Base-by-base conservation (phyloP, 2,329 filamentous ascomycete genomes). In the Penicillium griseofulvum region DNA sequence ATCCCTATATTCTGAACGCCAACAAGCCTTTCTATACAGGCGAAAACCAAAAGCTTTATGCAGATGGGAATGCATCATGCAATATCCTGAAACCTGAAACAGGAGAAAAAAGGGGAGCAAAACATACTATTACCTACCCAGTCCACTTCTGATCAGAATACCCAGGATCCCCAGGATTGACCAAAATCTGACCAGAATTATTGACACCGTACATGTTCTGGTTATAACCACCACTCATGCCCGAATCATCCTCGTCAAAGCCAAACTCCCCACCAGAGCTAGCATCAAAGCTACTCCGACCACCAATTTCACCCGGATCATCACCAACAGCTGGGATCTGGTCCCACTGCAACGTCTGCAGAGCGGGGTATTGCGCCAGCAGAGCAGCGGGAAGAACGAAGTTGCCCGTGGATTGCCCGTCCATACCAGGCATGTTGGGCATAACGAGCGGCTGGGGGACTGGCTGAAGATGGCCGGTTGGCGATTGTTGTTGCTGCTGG, bases 291-390 rank as follows among this genome's bases (percentile, higher is more conserved):
- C 72, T 84, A 31, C 84, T 84, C 1, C 85, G 83, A 1, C 58
- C 89, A 47, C 90, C 88, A 38, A 91, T 87, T 49, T 81, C 79
- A 49, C 77, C 78, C 3, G 77, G 74, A 33, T 80, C 77, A 43
- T 82, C 81, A 55, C 87, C 81, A 17, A 85, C 85, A 7, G 81
- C 76, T 5, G 80, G 80, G n/a, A 87, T 82, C 39, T 87, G 83
- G 69, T 95, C 83, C 92, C 93, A 97, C 68, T 93, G 92, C 70
- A 97, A 83, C 51, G 87, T 88, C 24, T 92, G 91, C n/a, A 99
- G 78, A 4, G 91, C 92, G 12, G 94, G 94, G 72, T 97, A 97
- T 68, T 97, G 94, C 17, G 89, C 89, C 37, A 97, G 78, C 47
- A 99, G 78, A 1, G 93, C 93, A 4, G 90, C 89, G 1, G 94